phyloP scores from a whole-genome alignment of 164 flowering plant species.

The Kingdonia uniflora region DNA sequence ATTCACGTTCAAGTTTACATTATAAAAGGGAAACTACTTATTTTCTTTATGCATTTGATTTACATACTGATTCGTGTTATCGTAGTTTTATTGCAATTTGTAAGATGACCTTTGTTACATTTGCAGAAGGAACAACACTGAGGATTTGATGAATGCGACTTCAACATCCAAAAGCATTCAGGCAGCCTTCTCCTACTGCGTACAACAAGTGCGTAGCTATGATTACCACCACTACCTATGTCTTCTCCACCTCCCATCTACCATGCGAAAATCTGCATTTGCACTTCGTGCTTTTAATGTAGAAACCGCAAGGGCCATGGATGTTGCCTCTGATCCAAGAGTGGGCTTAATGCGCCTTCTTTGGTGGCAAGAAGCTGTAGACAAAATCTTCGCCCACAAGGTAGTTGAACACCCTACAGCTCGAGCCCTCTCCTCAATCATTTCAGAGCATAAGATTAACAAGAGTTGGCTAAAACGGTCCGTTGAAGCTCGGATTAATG shows the following conservation, averaged over 20 bases:
- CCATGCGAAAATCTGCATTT: conserved; percentile 81
- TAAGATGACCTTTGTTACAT: neutral
- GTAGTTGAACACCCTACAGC: conserved; percentile 84
- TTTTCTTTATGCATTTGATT: too few relatives aligned
- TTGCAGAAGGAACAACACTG: conserved; percentile 8
- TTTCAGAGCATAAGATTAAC: conserved; percentile 55
- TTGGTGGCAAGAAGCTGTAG: conserved; percentile 98
- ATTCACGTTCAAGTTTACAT: too few relatives aligned
- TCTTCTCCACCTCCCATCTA: conserved; percentile 81
- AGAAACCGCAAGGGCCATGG: conserved; percentile 92
- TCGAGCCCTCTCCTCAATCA: conserved; percentile 58
- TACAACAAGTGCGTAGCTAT: conserved; percentile 85
- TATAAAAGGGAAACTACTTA: too few relatives aligned
- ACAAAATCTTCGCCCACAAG: conserved; percentile 68
- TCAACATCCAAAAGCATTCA: conserved; percentile 38
- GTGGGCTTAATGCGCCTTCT: conserved; percentile 94
- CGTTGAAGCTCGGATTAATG: conserved; percentile 87
- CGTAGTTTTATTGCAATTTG: too few relatives aligned
- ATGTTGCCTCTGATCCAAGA: conserved; percentile 88
- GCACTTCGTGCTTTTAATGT: conserved; percentile 93
- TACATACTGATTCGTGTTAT: too few relatives aligned
- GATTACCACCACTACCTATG: conserved; percentile 97
- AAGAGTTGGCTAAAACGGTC: conserved; percentile 86
- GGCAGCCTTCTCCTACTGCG: conserved; percentile 86
- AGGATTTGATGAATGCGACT: conserved; percentile 48